phyloP scores from a whole-genome alignment of 257 asterid species.

The Linderniella brevidens region DNA sequence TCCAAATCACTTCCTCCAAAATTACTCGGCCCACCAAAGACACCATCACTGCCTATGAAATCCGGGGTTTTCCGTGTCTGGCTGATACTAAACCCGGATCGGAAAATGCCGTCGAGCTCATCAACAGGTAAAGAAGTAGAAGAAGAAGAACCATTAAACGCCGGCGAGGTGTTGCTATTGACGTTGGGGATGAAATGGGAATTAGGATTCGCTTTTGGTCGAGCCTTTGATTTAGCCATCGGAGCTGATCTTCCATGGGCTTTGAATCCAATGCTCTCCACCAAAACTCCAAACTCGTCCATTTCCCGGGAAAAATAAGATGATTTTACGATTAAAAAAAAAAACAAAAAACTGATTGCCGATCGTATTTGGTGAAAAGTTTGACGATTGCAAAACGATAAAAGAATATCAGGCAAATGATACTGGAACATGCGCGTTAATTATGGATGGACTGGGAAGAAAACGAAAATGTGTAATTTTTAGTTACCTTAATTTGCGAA shows the following conservation, averaged over 20 bases:
- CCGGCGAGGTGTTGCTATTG: too few relatives aligned
- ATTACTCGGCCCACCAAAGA: slow-evolving; percentile 41
- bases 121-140: slow-evolving; percentile 35
- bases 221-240: slow-evolving; percentile 28
- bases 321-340: too few relatives aligned
- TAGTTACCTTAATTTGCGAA: too few relatives aligned
- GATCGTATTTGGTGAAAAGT: slow-evolving; percentile 2
- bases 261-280: slow-evolving; percentile 43
- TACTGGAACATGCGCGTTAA: too few relatives aligned
- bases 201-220: slow-evolving; percentile 6
- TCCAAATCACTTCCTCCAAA: slow-evolving; percentile 40
- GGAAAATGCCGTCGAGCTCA: slow-evolving; percentile 58
- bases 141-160: slow-evolving; percentile 8
- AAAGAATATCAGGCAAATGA: too few relatives aligned
- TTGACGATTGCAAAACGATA: too few relatives aligned
- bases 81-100: slow-evolving; percentile 14
- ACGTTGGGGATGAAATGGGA: background rate
- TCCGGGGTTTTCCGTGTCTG: slow-evolving; percentile 14
- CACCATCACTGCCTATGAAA: slow-evolving; percentile 24
- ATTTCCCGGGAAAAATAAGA: slow-evolving; percentile 11
- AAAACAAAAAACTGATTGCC: too few relatives aligned
- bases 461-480: too few relatives aligned
- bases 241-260: slow-evolving; percentile 35
- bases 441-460: too few relatives aligned
- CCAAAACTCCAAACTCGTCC: slow-evolving; percentile 59